phyloP scores from a whole-genome alignment of 2,329 filamentous ascomycete species.

The Biscogniauxia marginata region DNA sequence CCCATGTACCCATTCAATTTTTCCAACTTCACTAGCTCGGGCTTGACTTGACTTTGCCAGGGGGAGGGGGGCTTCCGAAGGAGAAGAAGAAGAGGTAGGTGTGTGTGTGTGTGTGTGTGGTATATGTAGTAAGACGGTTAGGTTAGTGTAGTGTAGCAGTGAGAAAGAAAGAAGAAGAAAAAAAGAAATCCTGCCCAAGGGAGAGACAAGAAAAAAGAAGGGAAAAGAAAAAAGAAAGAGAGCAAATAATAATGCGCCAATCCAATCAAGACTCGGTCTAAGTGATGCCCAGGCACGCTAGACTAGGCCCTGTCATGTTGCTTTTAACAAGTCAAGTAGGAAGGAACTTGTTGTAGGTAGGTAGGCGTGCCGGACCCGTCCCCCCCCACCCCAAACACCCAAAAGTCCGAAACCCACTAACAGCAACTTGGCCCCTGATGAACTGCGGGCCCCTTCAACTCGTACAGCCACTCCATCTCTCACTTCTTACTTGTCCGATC shows the following conservation, averaged over 20 bases:
- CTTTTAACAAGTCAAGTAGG: neutral
- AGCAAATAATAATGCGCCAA: constrained; percentile 15
- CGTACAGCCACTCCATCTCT: constrained; percentile 19
- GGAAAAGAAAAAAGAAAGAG: neutral
- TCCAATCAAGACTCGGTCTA: constrained; percentile 13
- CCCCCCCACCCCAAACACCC: constrained; percentile 9
- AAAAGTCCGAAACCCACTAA: constrained; percentile 26
- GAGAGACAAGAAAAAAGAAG: neutral
- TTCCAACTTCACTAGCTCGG: neutral
- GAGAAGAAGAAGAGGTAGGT: neutral
- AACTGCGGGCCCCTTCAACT: constrained; percentile 13
- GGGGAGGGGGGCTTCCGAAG: neutral
- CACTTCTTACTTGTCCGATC: constrained; percentile 12
- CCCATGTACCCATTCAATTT: constrained; percentile 9
- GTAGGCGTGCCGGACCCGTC: neutral
- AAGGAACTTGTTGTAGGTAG: neutral
- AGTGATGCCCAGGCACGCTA: constrained; percentile 4
- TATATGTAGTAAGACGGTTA: neutral
- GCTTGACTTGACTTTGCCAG: neutral
- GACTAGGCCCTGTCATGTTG: constrained; percentile 2
- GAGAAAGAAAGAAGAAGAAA: neutral
- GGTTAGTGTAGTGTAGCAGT: neutral
- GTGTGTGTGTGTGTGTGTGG: too few relatives aligned
- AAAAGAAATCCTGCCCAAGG: too few relatives aligned
- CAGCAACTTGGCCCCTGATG: constrained; percentile 18